A percentile compares a stretch with the other conserved stretches of the same genome.
phyloP scores from a whole-genome alignment of 176 grass and related monocot genomes.

The Aechmea fasciata region DNA sequence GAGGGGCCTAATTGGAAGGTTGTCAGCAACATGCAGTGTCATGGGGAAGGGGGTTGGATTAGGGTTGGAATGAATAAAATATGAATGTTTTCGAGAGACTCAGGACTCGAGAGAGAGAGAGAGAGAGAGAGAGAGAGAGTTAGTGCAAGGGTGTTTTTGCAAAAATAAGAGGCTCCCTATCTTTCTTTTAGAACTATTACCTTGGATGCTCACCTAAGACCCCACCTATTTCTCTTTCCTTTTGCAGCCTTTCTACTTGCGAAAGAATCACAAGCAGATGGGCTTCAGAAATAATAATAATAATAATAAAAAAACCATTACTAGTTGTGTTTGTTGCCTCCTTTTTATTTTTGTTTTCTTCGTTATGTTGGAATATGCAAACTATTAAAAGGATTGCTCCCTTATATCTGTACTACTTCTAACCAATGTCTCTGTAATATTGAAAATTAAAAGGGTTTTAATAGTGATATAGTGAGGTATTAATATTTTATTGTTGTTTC shows the following conservation, averaged over 20 bases:
- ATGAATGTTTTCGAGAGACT: constrained; percentile 9
- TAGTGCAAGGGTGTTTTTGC: constrained; percentile 4
- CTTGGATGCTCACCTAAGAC: constrained; percentile 12
- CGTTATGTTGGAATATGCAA: background rate
- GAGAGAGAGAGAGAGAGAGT: constrained; percentile 16
- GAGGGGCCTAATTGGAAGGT: too few species aligned
- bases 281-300: constrained; percentile 46
- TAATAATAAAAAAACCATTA: too few species aligned
- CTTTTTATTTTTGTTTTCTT: background rate
- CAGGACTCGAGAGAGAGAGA: constrained; percentile 8
- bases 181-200: constrained; percentile 6
- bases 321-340: background rate
- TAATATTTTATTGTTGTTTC: background rate
- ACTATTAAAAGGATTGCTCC: background rate
- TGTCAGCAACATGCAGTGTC: too few species aligned
- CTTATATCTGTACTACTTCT: background rate
- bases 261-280: constrained; percentile 21
- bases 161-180: constrained; percentile 20
- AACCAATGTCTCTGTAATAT: background rate
- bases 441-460: background rate
- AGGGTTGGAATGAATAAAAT: constrained; percentile 6
- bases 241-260: constrained; percentile 41
- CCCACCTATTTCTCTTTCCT: constrained; percentile 18
- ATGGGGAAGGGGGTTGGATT: background rate
- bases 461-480: background rate